Conservation (phyloP, 768 basidiomycete genomes). For the Cubamyces sp. region DNA sequence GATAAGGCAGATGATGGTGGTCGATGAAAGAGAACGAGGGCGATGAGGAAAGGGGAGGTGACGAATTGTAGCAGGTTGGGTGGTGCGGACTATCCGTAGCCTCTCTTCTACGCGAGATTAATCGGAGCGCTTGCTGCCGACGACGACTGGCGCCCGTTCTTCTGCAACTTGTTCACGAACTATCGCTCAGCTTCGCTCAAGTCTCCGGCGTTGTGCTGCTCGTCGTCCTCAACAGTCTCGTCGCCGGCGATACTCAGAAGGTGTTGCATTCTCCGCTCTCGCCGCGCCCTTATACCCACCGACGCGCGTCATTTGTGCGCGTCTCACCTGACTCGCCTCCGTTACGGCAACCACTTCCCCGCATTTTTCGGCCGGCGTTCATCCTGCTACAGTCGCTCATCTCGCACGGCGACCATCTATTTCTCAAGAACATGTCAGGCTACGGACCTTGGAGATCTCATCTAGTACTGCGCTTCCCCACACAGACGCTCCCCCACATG, state of each 20-base stretch:
- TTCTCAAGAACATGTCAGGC: slow-evolving; percentile 19
- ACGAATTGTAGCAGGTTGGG: slow-evolving; percentile 9
- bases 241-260: slow-evolving; percentile 4
- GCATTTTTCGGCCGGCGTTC: slow-evolving; percentile 3
- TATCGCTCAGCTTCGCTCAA: not conserved
- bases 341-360: slow-evolving; percentile 23
- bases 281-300: slow-evolving; percentile 13
- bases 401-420: slow-evolving; percentile 20
- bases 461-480: slow-evolving; percentile 6
- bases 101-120: slow-evolving; percentile 7
- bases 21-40: slow-evolving; percentile 3
- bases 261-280: slow-evolving; percentile 3
- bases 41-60: slow-evolving; percentile 10
- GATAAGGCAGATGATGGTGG: slow-evolving; percentile 14
- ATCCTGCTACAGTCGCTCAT: slow-evolving; percentile 8
- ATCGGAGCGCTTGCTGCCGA: slow-evolving; percentile 23
- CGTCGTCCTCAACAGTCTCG: not conserved
- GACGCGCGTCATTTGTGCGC: slow-evolving; percentile 10
- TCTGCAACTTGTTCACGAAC: slow-evolving; percentile 9
- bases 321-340: slow-evolving; percentile 21
- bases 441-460: slow-evolving; percentile 7
- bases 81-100: slow-evolving; percentile 1
- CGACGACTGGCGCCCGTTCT: not conserved
- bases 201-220: not conserved
- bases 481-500: slow-evolving; percentile 20